Conservation (phyloP, 495 filamentous ascomycete genomes). For the Collariella sp. region DNA sequence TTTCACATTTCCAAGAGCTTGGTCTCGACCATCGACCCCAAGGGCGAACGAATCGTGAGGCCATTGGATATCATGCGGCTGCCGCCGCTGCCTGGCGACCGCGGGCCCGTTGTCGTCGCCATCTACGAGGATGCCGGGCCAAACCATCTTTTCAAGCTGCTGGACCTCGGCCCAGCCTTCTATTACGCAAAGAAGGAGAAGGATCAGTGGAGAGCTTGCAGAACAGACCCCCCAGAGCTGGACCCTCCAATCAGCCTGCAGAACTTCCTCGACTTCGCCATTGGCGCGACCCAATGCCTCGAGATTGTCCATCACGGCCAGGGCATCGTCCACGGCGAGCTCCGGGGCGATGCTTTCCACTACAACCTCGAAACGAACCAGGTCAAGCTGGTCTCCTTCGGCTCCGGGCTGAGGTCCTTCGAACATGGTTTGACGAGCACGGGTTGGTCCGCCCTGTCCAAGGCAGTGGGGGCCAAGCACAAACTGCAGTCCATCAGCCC, state of each 20-base stretch:
- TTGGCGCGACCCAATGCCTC: constrained; percentile 73
- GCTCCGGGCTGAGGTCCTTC: constrained; percentile 74
- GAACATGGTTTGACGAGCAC: constrained; percentile 78
- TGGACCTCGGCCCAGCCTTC: constrained; percentile 71
- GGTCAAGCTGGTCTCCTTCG: constrained; percentile 76
- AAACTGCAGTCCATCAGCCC: constrained; percentile 84
- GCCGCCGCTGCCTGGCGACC: constrained; percentile 53
- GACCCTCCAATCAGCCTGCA: constrained; percentile 56
- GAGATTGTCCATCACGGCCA: constrained; percentile 81
- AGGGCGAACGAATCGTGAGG: constrained; percentile 62
- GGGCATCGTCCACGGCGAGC: constrained; percentile 76
- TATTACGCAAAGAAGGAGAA: constrained; percentile 46
- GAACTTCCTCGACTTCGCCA: constrained; percentile 77
- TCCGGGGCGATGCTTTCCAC: constrained; percentile 81
- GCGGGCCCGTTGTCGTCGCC: constrained; percentile 55
- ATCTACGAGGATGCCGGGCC: constrained; percentile 72
- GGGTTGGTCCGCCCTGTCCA: constrained; percentile 72
- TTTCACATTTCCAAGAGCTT: constrained; percentile 70
- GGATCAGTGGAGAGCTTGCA: constrained; percentile 37
- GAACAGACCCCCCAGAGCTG: constrained; percentile 33
- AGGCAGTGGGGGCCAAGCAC: constrained; percentile 70
- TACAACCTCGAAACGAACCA: constrained; percentile 56
- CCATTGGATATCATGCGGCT: constrained; percentile 67
- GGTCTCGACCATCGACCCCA: constrained; percentile 60
- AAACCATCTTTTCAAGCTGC: constrained; percentile 59